These are phyloP conservation scores for Hamamelis virginiana DNA, from an alignment of 164 flowering plant genomes.

Conservation along the genomic window DNA sequence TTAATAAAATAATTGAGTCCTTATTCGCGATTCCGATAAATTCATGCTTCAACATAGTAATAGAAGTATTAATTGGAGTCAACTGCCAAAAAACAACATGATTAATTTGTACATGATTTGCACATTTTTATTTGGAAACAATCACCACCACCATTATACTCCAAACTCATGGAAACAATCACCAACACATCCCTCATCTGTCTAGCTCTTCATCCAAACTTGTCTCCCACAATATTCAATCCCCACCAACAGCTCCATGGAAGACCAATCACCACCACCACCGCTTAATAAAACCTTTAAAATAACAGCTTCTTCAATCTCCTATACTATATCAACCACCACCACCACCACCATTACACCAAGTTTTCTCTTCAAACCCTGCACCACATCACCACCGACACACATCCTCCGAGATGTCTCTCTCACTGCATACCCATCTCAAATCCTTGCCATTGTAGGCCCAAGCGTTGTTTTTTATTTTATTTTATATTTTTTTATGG, in stretches of 20 bases:
- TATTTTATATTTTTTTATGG: too few species aligned
- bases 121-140: too few species aligned
- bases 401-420: too few species aligned
- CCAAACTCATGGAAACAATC: neutral
- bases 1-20: too few species aligned
- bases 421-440: too few species aligned
- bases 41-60: too few species aligned
- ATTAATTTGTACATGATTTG: too few species aligned
- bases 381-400: constrained; percentile 48
- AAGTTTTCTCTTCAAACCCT: constrained; percentile 39
- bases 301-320: constrained; percentile 64
- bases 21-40: too few species aligned
- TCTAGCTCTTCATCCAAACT: neutral
- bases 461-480: too few species aligned
- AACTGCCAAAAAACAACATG: too few species aligned
- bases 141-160: constrained; percentile 6
- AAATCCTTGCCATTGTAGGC: too few species aligned
- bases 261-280: constrained; percentile 22
- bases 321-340: constrained; percentile 59
- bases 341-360: constrained; percentile 8
- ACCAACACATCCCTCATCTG: neutral
- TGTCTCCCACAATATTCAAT: constrained; percentile 1
- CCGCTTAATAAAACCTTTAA: constrained; percentile 40
- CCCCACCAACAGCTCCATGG: constrained; percentile 28
- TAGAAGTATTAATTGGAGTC: too few species aligned